Percentiles rank a stretch among this genome's conserved stretches.
Evolutionary conservation across 1,284 basidiomycete genomes (phyloP).

Genomic region (Dichomitus squalens): DNA sequence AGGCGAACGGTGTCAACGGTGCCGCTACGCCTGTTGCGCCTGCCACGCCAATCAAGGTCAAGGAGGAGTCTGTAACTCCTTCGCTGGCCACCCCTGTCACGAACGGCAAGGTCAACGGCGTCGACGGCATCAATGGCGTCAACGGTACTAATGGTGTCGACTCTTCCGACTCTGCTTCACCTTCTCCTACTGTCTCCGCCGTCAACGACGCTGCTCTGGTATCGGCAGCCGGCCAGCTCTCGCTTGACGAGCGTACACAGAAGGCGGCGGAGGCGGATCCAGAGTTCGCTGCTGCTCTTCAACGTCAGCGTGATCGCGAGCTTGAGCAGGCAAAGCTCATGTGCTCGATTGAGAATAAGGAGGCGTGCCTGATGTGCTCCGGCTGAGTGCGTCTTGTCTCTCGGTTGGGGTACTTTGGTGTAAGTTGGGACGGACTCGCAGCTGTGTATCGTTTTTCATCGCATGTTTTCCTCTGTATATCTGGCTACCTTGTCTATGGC

Average conservation of each 20-base stretch:
- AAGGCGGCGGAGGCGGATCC: slow-evolving; percentile 67
- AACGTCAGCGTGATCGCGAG: slow-evolving; percentile 74
- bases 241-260: slow-evolving; percentile 46
- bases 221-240: slow-evolving; percentile 18
- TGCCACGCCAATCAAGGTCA: slow-evolving; percentile 31
- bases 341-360: slow-evolving; percentile 90
- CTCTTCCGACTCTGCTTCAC: slow-evolving; percentile 19
- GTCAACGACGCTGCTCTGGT: slow-evolving; percentile 20
- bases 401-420: neutral
- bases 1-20: slow-evolving; percentile 18
- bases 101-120: slow-evolving; percentile 9
- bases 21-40: slow-evolving; percentile 22
- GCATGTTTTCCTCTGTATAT: neutral
- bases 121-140: neutral
- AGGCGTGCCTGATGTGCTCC: slow-evolving; percentile 86
- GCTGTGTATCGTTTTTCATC: slow-evolving; percentile 13
- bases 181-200: slow-evolving; percentile 13
- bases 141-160: neutral
- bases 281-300: slow-evolving; percentile 82
- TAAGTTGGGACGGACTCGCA: slow-evolving; percentile 12
- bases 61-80: slow-evolving; percentile 29
- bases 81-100: slow-evolving; percentile 20
- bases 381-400: slow-evolving; percentile 44
- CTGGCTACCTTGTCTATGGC: slow-evolving; percentile 12
- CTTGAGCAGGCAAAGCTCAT: slow-evolving; percentile 79